Conservation (phyloP, 345 rosid genomes). For the Sonneratia alba region DNA sequence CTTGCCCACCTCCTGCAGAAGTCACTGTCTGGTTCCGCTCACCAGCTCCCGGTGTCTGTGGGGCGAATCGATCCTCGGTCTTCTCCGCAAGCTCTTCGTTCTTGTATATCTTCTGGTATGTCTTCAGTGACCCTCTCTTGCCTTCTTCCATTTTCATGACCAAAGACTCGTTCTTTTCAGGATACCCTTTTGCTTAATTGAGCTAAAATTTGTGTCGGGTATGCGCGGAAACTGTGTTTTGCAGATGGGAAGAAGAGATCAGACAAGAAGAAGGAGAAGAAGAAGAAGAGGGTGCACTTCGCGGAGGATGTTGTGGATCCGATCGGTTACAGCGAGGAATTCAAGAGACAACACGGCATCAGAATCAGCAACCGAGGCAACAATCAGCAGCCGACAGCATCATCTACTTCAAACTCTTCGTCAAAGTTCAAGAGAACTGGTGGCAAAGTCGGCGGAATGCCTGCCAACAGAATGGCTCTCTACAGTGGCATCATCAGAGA, state of each 20-base stretch:
- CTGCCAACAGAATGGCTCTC: slow-evolving; percentile 59
- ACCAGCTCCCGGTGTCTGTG: background rate
- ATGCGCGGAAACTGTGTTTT: background rate
- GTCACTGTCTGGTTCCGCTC: slow-evolving; percentile 18
- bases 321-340: slow-evolving; percentile 32
- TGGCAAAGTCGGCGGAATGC: slow-evolving; percentile 29
- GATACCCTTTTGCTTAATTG: background rate
- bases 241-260: slow-evolving; percentile 17
- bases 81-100: slow-evolving; percentile 21
- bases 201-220: background rate
- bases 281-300: slow-evolving; percentile 43
- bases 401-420: slow-evolving; percentile 6
- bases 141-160: background rate
- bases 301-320: slow-evolving; percentile 59
- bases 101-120: slow-evolving; percentile 56
- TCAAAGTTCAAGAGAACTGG: slow-evolving; percentile 12
- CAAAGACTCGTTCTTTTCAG: background rate
- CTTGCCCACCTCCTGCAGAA: slow-evolving; percentile 60
- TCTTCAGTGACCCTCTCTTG: background rate
- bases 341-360: slow-evolving; percentile 24
- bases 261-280: slow-evolving; percentile 24
- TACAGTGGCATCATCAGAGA: slow-evolving; percentile 59
- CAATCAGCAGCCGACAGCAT: slow-evolving; percentile 6
- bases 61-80: slow-evolving; percentile 8
- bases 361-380: slow-evolving; percentile 1